These are phyloP conservation scores for Boletus smithii DNA, from an alignment of 1,284 basidiomycete genomes.

Conservation along the genomic window DNA sequence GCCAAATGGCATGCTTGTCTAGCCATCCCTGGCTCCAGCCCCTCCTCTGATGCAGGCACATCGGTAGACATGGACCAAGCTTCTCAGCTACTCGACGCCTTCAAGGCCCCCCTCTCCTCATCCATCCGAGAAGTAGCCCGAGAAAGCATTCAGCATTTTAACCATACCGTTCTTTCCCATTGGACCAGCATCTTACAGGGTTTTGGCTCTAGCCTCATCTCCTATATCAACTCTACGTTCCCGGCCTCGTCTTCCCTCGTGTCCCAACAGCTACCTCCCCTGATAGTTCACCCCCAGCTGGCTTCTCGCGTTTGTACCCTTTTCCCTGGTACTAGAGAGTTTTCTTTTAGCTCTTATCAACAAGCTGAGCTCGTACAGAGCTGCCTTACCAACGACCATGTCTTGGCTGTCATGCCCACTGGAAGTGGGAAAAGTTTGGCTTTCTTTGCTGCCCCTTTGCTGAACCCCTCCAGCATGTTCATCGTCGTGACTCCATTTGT, in stretches of 20 bases:
- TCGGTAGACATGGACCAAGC: too few relatives aligned
- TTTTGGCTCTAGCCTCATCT: not conserved
- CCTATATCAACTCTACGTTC: not conserved
- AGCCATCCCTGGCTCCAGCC: too few relatives aligned
- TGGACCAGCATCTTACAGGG: slow-evolving; percentile 5
- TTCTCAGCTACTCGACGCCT: too few relatives aligned
- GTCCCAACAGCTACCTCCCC: not conserved
- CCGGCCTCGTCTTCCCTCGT: too few relatives aligned
- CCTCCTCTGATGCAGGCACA: too few relatives aligned
- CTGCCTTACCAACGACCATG: slow-evolving; percentile 6
- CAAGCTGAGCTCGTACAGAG: slow-evolving; percentile 4
- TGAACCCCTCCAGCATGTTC: slow-evolving; percentile 10
- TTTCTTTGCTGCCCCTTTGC: slow-evolving; percentile 14
- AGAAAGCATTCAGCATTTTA: not conserved
- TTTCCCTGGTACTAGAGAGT: not conserved
- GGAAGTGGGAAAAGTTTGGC: slow-evolving; percentile 22
- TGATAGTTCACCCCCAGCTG: not conserved
- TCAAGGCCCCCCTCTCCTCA: not conserved
- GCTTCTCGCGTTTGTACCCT: not conserved
- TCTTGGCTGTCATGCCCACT: slow-evolving; percentile 18
- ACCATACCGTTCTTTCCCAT: not conserved
- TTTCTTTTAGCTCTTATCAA: not conserved
- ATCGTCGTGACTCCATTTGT: slow-evolving; percentile 17
- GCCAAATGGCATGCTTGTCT: slow-evolving; percentile 2
- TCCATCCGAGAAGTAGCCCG: not conserved